Evolutionary conservation across 371 early-diverging fungal genomes (phyloP), one percentile per base, ranked within the genome.

Genomic region (Mortierella sp.): DNA sequence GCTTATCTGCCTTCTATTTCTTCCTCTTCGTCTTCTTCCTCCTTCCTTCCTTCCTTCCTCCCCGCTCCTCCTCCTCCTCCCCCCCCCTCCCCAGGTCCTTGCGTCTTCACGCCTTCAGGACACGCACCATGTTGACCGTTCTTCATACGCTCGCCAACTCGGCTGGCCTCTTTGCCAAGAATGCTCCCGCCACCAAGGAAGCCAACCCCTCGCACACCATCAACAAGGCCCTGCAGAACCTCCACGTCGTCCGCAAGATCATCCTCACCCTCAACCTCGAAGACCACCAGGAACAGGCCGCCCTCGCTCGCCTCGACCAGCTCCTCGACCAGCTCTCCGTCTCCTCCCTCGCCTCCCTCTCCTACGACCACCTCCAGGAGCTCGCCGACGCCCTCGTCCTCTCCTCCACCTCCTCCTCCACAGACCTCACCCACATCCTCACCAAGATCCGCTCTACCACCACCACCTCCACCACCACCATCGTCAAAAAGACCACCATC

Each of bases 111-210:
- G n/a, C n/a, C n/a, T n/a, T n/a, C n/a, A n/a, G n/a, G n/a, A 27
- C 21, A 21, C 6, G 34, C 53, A 57, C 19, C 14, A 74, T 74
- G 76, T 45, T 74, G 66, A 74, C 76, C 41, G 68, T 74, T 16
- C 62, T 74, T 21, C 76, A 74, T 45, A 69, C 76, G 3, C 66
- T 74, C 28, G 76, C 76, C 61, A 69, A 74, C 62, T 49, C 69
- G 26, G 76, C 76, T 6, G 76, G 76, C 27, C 62, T 74, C 43
- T 61, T 74, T 45, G 46, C 42, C 62, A 61, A 68, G 46, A 50
- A 48, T 7, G 16, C 52, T 16, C 52, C 64, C 31, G 61, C n/a
- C 6, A 24, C 49, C 30, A 1, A 45, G 1, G 39, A 54, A 9
- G 47, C 59, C 2, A 61, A 60, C 50, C 58, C 76, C 42, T 61